Base-by-base conservation (phyloP, 2,329 filamentous ascomycete species). In the Ophiostoma sp. region DNA sequence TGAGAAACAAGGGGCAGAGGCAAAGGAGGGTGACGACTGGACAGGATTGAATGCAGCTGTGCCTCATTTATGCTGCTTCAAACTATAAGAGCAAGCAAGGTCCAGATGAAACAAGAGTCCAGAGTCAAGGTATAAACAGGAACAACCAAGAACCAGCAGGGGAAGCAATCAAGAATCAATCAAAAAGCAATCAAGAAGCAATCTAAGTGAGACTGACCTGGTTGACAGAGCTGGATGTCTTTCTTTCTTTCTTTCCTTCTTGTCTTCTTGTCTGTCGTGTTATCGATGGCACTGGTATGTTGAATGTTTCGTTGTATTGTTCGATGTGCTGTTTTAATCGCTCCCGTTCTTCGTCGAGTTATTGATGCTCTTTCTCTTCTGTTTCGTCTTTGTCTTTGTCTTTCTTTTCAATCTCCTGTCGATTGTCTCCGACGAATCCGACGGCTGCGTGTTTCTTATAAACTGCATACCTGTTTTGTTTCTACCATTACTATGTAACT, bases 1-100 rank as follows among this genome's bases (percentile, higher is more conserved):
- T 27, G 31, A 68, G 67, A 57, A 31, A 41, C 67, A 60, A 64
- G n/a, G 36, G 31, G 41, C 35, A 36, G 36, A 66, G 60, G n/a
- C 27, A 20, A n/a, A 52, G 20, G 52, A 27, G 60, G 62, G 62
- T 33, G 33, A 33, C 35, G 62, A 65, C 27, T 65, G 62, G 62
- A 17, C 4, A 23, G 8, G 10, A 17, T 39, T 65, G 27, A 35
- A 5, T 36, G 27, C 39, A 31, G 23, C 5, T 62, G 60, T 65
- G 62, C 62, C 62, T 65, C 62, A n/a, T 65, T 65, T 23, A 17
- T 36, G 17, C 52, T 57, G 7, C 20, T 33, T 39, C 33, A 2
- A 39, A 11, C 48, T 48, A 48, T n/a, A 48, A 48, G 41, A 20
- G 13, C 10, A 48, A 48, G 44, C 44, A 48, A 48, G 44, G 44